A percentile compares a stretch with the other conserved stretches of the same genome.
Conservation (phyloP, 768 basidiomycete genomes). For the Fibroporia radiculosa region DNA sequence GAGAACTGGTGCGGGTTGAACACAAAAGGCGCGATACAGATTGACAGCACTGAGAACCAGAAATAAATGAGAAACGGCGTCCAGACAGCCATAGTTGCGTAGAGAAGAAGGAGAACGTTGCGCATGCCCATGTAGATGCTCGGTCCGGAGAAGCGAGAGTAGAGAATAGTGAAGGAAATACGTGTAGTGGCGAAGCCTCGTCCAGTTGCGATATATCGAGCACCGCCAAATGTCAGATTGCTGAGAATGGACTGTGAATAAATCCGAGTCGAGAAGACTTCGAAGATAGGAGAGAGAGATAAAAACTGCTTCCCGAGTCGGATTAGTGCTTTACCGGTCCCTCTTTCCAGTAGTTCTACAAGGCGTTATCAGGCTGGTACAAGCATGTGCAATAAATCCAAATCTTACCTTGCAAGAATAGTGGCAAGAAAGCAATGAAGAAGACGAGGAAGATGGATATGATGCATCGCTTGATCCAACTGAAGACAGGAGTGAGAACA, state of each 20-base stretch:
- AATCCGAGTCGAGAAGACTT: slow-evolving; percentile 98
- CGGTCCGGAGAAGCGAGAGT: slow-evolving; percentile 98
- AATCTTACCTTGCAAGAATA: slow-evolving; percentile 85
- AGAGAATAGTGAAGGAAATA: slow-evolving; percentile 92
- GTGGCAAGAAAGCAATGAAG: slow-evolving; percentile 92
- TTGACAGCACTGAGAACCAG: slow-evolving; percentile 93
- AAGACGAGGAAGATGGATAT: slow-evolving; percentile 98
- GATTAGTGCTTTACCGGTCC: slow-evolving; percentile 89
- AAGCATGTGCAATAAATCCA: background rate
- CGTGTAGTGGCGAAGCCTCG: slow-evolving; percentile 98
- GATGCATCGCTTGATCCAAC: slow-evolving; percentile 97
- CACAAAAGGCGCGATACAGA: slow-evolving; percentile 94
- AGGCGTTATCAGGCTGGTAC: slow-evolving; percentile 2
- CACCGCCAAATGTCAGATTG: slow-evolving; percentile 96
- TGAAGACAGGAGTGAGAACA: slow-evolving; percentile 92
- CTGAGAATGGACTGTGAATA: slow-evolving; percentile 95
- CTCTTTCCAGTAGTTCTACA: slow-evolving; percentile 89
- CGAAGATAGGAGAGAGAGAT: slow-evolving; percentile 94
- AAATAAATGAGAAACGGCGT: slow-evolving; percentile 96
- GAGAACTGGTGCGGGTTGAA: slow-evolving; percentile 99
- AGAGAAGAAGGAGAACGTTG: slow-evolving; percentile 83
- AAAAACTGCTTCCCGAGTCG: slow-evolving; percentile 96
- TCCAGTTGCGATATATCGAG: slow-evolving; percentile 97
- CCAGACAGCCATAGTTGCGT: slow-evolving; percentile 88
- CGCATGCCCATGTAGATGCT: slow-evolving; percentile 99